A percentile compares a stretch with the other conserved stretches of the same genome.
Evolutionary conservation across 2,329 filamentous ascomycete species (phyloP).

Genomic region (Stagonosporopsis rhizophila): DNA sequence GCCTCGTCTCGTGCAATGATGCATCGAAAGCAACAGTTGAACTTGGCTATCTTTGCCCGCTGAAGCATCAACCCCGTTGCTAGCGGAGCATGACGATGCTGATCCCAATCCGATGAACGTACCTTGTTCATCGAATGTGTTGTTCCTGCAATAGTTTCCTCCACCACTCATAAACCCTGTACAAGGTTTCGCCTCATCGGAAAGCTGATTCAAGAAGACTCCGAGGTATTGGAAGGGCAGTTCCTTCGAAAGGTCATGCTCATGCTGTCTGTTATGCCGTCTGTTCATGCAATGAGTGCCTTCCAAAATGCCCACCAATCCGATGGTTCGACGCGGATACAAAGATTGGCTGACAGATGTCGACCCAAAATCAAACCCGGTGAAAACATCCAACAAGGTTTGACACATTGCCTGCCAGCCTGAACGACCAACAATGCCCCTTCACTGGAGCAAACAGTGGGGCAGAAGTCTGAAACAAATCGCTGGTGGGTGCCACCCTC

Average conservation of each 20-base stretch:
- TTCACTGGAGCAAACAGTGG: slow-evolving; percentile 13
- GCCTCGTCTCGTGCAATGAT: background rate
- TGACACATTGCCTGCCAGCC: slow-evolving; percentile 4
- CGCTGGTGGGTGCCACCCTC: slow-evolving; percentile 6
- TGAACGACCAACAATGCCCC: background rate
- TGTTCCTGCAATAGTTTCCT: slow-evolving; percentile 14
- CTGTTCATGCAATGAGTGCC: background rate
- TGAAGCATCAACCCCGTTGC: slow-evolving; percentile 1
- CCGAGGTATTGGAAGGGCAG: background rate
- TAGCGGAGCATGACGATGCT: slow-evolving; percentile 6
- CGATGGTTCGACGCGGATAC: background rate
- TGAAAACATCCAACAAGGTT: slow-evolving; percentile 3
- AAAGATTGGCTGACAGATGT: slow-evolving; percentile 7
- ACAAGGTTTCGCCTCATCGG: background rate
- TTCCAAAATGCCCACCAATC: background rate
- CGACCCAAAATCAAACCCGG: background rate
- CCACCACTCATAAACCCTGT: slow-evolving; percentile 16
- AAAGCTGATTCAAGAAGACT: background rate
- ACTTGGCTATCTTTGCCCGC: slow-evolving; percentile 9
- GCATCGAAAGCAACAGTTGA: slow-evolving; percentile 1
- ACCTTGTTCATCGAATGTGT: slow-evolving; percentile 5
- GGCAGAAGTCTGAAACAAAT: slow-evolving; percentile 16
- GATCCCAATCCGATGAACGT: slow-evolving; percentile 11
- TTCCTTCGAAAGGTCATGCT: background rate
- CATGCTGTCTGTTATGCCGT: slow-evolving; percentile 2